Evolutionary conservation across 23 red algal species (phyloP), one percentile per base, ranked within the genome.

Genomic region (Gracilaria vermiculophylla): DNA sequence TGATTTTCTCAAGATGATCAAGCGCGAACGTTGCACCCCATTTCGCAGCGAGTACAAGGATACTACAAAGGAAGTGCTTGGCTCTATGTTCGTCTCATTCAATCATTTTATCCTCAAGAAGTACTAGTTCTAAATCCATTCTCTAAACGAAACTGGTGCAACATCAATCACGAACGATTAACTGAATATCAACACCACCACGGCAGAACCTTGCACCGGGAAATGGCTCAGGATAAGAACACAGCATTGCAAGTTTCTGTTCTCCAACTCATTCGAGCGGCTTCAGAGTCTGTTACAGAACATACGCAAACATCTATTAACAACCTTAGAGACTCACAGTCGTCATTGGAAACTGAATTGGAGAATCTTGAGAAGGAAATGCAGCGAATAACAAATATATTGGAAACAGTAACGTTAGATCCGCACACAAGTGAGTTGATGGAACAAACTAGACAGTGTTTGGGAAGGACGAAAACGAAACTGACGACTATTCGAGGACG

Each of bases 231-330:
- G 40, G 35, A 7, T 25, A 40, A 23, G 23, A 47, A 25, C 40
- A 28, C 37, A 45, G 67, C 67, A 37, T 48, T 73, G 42, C 67
- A 73, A 34, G 47, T 3, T 21, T 42, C 67, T 9, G 39, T 73
- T 4, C 67, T 73, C 17, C 67, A 73, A 73, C 67, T 85, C 61
- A 69, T 85, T 23, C 47, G 27, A 71, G 14, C 61, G 5, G 81
- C 81, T 53, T 69, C 81, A 21, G 64, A 28, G 20, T 33, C 62
- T 25, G 81, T 71, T 3, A 3, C 81, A 13, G 64, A 47, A 70
- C 57, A 85, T 19, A 85, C 64, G n/a, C 41, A 85, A 69, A 13
- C 81, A 19, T 58, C 81, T 66, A 53, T 85, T 36, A 71, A 85
- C 1, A 66, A n/a, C 17, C 36, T 85, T 12, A 65, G 33, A n/a